These are phyloP conservation scores for Neofusicoccum ribis DNA, from an alignment of 2,329 filamentous ascomycete species.

Conservation along the genomic window DNA sequence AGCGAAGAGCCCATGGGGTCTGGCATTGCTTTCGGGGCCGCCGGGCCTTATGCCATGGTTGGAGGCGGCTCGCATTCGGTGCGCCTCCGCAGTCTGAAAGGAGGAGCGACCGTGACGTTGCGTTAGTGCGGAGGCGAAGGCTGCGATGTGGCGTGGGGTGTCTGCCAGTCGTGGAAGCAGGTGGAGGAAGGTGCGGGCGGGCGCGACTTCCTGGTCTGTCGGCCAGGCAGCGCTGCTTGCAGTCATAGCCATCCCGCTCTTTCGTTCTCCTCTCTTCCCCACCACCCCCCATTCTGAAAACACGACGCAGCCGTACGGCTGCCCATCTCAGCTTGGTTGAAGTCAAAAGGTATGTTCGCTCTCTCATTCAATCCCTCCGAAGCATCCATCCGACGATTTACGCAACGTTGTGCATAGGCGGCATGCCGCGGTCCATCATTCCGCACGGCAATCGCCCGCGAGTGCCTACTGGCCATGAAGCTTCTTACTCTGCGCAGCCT, in stretches of 20 bases:
- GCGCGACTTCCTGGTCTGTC: not conserved
- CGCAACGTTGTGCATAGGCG: not conserved
- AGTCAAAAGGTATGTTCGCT: not conserved
- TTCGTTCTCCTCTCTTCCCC: not conserved
- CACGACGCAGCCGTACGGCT: not conserved
- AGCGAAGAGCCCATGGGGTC: too few species aligned
- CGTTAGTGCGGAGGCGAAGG: too few species aligned
- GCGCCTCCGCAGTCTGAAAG: too few species aligned
- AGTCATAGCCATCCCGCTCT: too few species aligned
- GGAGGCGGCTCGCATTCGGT: too few species aligned
- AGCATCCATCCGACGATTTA: not conserved
- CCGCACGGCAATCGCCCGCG: slow-evolving; percentile 16
- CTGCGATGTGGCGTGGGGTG: too few species aligned
- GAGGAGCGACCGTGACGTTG: too few species aligned
- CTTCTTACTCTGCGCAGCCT: not conserved
- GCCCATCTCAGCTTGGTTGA: not conserved
- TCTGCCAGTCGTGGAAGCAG: not conserved
- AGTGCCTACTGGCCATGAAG: slow-evolving; percentile 11
- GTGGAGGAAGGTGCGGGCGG: not conserved
- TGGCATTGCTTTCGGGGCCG: too few species aligned
- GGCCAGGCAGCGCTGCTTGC: too few species aligned
- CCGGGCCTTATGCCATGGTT: too few species aligned
- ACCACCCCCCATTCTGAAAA: not conserved
- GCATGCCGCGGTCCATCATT: slow-evolving; percentile 9
- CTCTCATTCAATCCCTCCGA: not conserved